Evolutionary conservation across 116 monocot genomes (phyloP).

Genomic region (Posidonia oceanica): DNA sequence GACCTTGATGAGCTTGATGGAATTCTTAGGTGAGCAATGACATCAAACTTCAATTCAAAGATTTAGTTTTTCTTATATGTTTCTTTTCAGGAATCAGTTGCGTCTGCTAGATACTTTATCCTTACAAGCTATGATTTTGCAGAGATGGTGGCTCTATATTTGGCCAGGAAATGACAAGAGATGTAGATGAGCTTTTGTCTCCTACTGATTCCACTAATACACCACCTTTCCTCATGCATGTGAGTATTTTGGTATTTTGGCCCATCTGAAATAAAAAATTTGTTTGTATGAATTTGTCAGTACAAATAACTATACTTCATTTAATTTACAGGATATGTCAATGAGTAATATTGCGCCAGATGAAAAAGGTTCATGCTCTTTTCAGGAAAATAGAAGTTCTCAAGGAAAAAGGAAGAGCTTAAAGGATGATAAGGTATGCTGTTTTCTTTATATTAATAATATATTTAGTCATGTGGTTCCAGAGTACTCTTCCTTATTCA

Average conservation of each 20-base stretch:
- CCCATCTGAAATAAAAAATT: background rate
- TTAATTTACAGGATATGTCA: constrained; percentile 35
- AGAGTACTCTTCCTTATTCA: too few species aligned
- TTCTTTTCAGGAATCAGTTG: too few species aligned
- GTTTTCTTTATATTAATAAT: background rate
- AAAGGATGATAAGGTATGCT: constrained; percentile 43
- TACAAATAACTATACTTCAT: background rate
- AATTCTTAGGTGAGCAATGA: constrained; percentile 55
- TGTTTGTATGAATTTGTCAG: background rate
- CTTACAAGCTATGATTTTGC: constrained; percentile 10
- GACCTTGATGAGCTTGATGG: constrained; percentile 84
- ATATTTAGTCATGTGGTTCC: too few species aligned
- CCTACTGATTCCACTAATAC: constrained; percentile 40
- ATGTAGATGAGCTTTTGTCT: constrained; percentile 45
- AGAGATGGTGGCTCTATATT: constrained; percentile 69
- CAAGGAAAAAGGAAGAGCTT: constrained; percentile 17
- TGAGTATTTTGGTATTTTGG: constrained; percentile 21
- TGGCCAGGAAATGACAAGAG: constrained; percentile 44
- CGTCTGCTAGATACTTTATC: background rate
- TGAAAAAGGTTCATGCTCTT: constrained; percentile 25
- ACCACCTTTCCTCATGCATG: constrained; percentile 51
- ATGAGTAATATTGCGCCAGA: constrained; percentile 16
- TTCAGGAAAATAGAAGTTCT: constrained; percentile 21
- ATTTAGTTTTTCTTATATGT: background rate
- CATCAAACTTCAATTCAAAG: constrained; percentile 3